Conservation (phyloP, 345 rosid species). For the Syzygium aromaticum region DNA sequence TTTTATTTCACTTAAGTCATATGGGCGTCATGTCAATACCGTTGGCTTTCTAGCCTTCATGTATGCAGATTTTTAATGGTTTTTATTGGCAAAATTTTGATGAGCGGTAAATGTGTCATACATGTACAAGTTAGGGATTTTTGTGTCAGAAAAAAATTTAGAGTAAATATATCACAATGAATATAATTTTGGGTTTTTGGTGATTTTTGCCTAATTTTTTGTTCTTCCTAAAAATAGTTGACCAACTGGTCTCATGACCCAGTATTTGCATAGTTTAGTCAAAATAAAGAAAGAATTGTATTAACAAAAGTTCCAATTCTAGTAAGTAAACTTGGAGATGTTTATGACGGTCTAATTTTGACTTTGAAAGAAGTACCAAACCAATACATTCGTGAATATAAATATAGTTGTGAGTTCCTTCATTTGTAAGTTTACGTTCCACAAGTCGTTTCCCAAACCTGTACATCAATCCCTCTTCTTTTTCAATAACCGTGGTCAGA, state of each 20-base stretch:
- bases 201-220: too few species aligned
- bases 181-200: too few species aligned
- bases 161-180: too few species aligned
- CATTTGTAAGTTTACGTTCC: not conserved
- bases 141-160: too few species aligned
- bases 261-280: not conserved
- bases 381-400: not conserved
- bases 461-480: not conserved
- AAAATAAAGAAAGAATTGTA: not conserved
- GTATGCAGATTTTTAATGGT: too few species aligned
- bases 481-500: not conserved
- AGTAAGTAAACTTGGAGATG: not conserved
- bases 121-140: too few species aligned
- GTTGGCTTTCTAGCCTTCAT: too few species aligned
- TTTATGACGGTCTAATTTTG: not conserved
- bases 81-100: too few species aligned
- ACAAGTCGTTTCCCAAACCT: not conserved
- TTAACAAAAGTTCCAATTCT: not conserved
- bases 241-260: not conserved
- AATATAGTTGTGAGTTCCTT: not conserved
- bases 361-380: too few species aligned
- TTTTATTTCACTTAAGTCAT: too few species aligned
- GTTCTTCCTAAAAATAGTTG: not conserved
- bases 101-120: too few species aligned
- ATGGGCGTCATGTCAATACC: too few species aligned